phyloP scores from a whole-genome alignment of 1,284 basidiomycete species.

The Peniophora sp. region DNA sequence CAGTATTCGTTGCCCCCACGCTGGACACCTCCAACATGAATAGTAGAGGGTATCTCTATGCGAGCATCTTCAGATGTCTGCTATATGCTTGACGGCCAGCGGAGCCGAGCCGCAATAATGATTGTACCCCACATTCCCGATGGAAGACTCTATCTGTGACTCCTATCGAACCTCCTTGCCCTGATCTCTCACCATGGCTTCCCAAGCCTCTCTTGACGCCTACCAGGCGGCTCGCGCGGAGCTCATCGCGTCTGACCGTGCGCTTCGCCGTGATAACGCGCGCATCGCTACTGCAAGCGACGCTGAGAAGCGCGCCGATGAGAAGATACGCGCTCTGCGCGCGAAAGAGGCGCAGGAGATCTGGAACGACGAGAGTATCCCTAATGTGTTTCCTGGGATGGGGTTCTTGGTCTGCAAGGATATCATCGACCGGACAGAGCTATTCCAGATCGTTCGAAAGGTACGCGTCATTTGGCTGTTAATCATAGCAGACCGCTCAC shows the following conservation, averaged over 20 bases:
- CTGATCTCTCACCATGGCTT: background rate
- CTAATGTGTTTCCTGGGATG: slow-evolving; percentile 66
- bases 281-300: slow-evolving; percentile 21
- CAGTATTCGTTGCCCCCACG: too few relatives aligned
- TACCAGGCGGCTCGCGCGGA: slow-evolving; percentile 36
- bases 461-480: slow-evolving; percentile 19
- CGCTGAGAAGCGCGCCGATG: slow-evolving; percentile 45
- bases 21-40: too few relatives aligned
- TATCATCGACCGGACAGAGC: slow-evolving; percentile 48
- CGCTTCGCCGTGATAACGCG: slow-evolving; percentile 31
- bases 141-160: background rate
- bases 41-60: too few relatives aligned
- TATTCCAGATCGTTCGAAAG: slow-evolving; percentile 56
- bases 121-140: too few relatives aligned
- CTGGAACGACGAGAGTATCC: slow-evolving; percentile 49
- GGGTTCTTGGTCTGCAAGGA: slow-evolving; percentile 72
- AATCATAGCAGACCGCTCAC: background rate
- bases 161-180: background rate
- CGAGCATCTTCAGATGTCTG: too few relatives aligned
- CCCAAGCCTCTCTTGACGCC: background rate
- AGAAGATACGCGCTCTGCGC: slow-evolving; percentile 45
- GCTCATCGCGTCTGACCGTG: slow-evolving; percentile 44
- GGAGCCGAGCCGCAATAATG: background rate
- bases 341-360: slow-evolving; percentile 43
- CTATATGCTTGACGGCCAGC: background rate